Conservation (phyloP, 2,329 filamentous ascomycete genomes). For the Cercospora zeina region DNA sequence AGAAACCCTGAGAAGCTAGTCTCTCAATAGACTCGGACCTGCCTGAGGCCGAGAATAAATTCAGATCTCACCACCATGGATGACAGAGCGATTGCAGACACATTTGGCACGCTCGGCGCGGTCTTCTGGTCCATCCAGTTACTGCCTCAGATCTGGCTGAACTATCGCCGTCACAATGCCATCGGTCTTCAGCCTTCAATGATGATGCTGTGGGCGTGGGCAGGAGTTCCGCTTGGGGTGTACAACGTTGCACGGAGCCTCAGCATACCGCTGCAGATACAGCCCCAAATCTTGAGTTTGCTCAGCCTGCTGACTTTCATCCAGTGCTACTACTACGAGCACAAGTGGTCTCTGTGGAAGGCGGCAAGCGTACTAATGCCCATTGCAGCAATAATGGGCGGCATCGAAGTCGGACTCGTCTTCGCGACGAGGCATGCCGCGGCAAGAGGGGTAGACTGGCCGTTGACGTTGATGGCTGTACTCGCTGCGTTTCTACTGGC, state of each 20-base stretch:
- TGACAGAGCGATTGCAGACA: slow-evolving; percentile 49
- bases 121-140: slow-evolving; percentile 69
- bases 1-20: slow-evolving; percentile 6
- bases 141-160: slow-evolving; percentile 68
- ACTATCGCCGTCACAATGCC: slow-evolving; percentile 66
- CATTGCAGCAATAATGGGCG: slow-evolving; percentile 59
- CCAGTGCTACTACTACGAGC: slow-evolving; percentile 58
- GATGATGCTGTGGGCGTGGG: slow-evolving; percentile 71
- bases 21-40: background rate
- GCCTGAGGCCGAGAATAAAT: background rate
- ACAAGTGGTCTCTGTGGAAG: slow-evolving; percentile 56
- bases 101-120: slow-evolving; percentile 61
- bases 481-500: slow-evolving; percentile 64
- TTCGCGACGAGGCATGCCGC: slow-evolving; percentile 55
- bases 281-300: slow-evolving; percentile 57
- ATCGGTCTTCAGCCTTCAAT: slow-evolving; percentile 66
- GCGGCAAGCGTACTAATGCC: slow-evolving; percentile 53
- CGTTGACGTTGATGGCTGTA: slow-evolving; percentile 65
- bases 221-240: slow-evolving; percentile 66
- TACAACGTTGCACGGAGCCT: slow-evolving; percentile 59
- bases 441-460: slow-evolving; percentile 56
- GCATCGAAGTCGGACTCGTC: slow-evolving; percentile 60
- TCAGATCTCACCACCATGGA: slow-evolving; percentile 20
- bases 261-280: slow-evolving; percentile 56
- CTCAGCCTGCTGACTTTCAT: slow-evolving; percentile 57